Evolutionary conservation across 1,284 basidiomycete genomes (phyloP).

Genomic region (Cerioporus squamosus): DNA sequence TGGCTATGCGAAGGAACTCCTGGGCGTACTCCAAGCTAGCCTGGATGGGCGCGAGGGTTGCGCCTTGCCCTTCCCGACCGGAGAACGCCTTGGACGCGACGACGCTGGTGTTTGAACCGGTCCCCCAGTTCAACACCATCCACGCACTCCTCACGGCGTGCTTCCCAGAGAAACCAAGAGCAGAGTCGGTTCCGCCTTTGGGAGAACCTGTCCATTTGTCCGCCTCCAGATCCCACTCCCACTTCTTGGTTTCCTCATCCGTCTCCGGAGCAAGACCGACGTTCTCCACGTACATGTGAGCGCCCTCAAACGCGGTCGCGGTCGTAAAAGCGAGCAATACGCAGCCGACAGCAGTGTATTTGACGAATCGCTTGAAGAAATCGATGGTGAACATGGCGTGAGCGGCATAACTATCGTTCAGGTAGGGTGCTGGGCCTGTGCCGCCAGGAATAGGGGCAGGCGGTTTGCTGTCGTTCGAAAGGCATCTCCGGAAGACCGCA

Average conservation of each 20-base stretch:
- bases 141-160: slow-evolving; percentile 77
- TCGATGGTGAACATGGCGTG: slow-evolving; percentile 41
- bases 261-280: slow-evolving; percentile 55
- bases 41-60: slow-evolving; percentile 51
- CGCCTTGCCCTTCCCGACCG: slow-evolving; percentile 39
- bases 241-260: slow-evolving; percentile 58
- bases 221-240: slow-evolving; percentile 77
- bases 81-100: slow-evolving; percentile 43
- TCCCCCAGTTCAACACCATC: slow-evolving; percentile 78
- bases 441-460: slow-evolving; percentile 17
- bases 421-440: slow-evolving; percentile 17
- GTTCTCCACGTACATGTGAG: slow-evolving; percentile 76
- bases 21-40: slow-evolving; percentile 57
- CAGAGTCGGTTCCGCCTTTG: slow-evolving; percentile 74
- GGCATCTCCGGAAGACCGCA: slow-evolving; percentile 12
- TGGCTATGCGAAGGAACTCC: slow-evolving; percentile 56
- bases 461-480: slow-evolving; percentile 8
- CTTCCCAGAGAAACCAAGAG: slow-evolving; percentile 66
- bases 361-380: slow-evolving; percentile 44
- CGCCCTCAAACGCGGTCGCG: slow-evolving; percentile 55
- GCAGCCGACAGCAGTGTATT: slow-evolving; percentile 43
- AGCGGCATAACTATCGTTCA: slow-evolving; percentile 41
- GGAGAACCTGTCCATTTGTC: slow-evolving; percentile 77
- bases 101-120: slow-evolving; percentile 47
- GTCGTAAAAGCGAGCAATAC: slow-evolving; percentile 45